A percentile compares a stretch with the other conserved stretches of the same genome.
These are phyloP conservation scores for Phytophthora nicotianae DNA, from an alignment of 352 stramenopile species.

Conservation along the genomic window DNA sequence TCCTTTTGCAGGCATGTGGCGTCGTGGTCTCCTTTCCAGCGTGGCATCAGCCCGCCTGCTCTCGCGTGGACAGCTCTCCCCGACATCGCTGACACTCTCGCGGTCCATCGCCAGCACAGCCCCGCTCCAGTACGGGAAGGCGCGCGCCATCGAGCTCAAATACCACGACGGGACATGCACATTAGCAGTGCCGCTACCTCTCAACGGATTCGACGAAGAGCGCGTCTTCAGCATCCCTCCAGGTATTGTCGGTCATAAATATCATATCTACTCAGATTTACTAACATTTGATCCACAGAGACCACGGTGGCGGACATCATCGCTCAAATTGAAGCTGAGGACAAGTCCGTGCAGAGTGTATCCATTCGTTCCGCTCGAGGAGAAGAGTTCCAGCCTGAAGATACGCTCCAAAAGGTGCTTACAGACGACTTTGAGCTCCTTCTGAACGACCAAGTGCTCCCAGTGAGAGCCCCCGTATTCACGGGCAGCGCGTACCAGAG, in stretches of 20 bases:
- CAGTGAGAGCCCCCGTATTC: slow-evolving; percentile 74
- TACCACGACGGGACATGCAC: slow-evolving; percentile 81
- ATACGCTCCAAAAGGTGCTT: slow-evolving; percentile 70
- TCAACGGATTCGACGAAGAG: slow-evolving; percentile 81
- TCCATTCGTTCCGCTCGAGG: slow-evolving; percentile 67
- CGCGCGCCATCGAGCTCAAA: slow-evolving; percentile 74
- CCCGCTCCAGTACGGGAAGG: slow-evolving; percentile 29
- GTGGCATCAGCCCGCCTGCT: slow-evolving; percentile 13
- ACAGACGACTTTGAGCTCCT: slow-evolving; percentile 85
- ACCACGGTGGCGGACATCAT: slow-evolving; percentile 78
- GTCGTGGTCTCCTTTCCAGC: slow-evolving; percentile 15
- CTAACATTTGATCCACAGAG: slow-evolving; percentile 36
- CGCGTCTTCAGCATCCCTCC: slow-evolving; percentile 78
- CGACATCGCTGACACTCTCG: slow-evolving; percentile 3
- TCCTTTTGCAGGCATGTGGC: slow-evolving; percentile 13
- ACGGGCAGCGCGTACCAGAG: slow-evolving; percentile 76
- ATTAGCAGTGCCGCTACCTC: slow-evolving; percentile 73
- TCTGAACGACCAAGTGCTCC: slow-evolving; percentile 79
- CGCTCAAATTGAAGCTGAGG: slow-evolving; percentile 77
- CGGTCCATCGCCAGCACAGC: slow-evolving; percentile 21
- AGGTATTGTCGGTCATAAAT: slow-evolving; percentile 35
- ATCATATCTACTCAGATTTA: background rate
- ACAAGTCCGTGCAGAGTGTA: slow-evolving; percentile 73
- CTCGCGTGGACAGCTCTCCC: background rate
- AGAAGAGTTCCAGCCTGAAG: slow-evolving; percentile 59